phyloP scores from a whole-genome alignment of 2,329 filamentous ascomycete genomes.

The Cladosporium sp. region DNA sequence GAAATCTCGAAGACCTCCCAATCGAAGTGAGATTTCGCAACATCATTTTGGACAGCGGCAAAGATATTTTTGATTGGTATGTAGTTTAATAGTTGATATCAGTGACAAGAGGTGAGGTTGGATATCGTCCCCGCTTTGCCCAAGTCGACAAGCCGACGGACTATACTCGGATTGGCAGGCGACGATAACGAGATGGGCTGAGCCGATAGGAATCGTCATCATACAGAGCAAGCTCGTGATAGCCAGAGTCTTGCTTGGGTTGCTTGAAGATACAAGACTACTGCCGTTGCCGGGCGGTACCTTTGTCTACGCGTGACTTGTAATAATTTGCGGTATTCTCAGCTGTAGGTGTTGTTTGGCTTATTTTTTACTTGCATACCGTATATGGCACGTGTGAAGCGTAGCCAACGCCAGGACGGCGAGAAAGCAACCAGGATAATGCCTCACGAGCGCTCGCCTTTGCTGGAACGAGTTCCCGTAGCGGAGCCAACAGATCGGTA shows the following conservation, averaged over 20 bases:
- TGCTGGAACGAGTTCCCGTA: conserved; percentile 61
- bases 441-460: conserved; percentile 59
- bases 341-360: neutral
- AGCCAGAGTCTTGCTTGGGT: neutral
- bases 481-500: conserved; percentile 53
- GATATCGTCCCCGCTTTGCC: neutral
- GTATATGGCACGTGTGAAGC: conserved; percentile 10
- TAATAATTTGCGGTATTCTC: neutral
- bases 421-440: conserved; percentile 35
- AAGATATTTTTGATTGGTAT: too few relatives aligned
- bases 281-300: conserved; percentile 4
- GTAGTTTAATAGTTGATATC: too few relatives aligned
- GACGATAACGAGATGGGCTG: neutral
- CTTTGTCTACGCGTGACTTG: conserved; percentile 3
- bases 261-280: neutral
- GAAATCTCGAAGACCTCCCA: neutral
- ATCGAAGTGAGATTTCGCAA: neutral
- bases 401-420: conserved; percentile 4
- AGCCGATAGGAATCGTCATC: conserved; percentile 13
- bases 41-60: neutral
- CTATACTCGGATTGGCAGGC: conserved; percentile 10
- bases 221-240: conserved; percentile 11
- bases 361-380: neutral
- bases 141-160: conserved; percentile 1
- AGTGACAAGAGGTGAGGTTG: conserved; percentile 7